Base-by-base conservation (phyloP, 495 filamentous ascomycete species). In the Zalerion maritima region DNA sequence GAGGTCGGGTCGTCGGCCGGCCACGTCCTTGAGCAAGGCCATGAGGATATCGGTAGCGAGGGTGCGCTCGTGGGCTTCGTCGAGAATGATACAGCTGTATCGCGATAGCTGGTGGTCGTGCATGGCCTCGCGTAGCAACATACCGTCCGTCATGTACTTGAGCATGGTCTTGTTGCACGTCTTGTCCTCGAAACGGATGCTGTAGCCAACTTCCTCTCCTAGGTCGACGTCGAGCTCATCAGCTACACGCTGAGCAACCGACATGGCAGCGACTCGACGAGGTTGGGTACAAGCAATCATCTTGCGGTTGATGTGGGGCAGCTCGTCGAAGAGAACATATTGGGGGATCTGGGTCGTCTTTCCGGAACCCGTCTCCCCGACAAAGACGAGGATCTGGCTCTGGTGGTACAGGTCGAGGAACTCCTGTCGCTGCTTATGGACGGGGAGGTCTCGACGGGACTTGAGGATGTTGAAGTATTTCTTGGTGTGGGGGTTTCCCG, bases 111-210 rank as follows among this genome's bases (percentile, higher is more conserved):
- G 66, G 55, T 84, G 77, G 52, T 99, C 91, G 57, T 92, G 75
- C 91, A 99, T 99, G 18, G 91, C 85, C 60, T 99, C 91, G 39
- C 91, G 67, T 47, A 96, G 61, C 41, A 99, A 71, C 89, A 96
- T 96, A 73, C 91, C 91, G 51, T 99, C 91, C 17, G 91, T 99
- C 91, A 99, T 96, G 61, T 99, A 99, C 61, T 96, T 99, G 27
- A 99, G 60, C 21, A 94, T 69, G 6, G 91, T 99, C 55, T 82
- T 93, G 31, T 71, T 67, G 24, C 82, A 67, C 0, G 91, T 96
- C 57, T 75, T 82, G 52, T 99, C 89, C 53, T 96, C 91, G 56
- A 99, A 99, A 57, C 91, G 84, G 43, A 99, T 96, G 54, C 79
- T 94, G 62, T 96, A 99, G 52, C 91, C 91, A 32, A 99, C 86